Percentiles rank a stretch among this genome's conserved stretches.
Evolutionary conservation across 176 grass and related monocot species (phyloP).

Genomic region (Hordeum marinum): DNA sequence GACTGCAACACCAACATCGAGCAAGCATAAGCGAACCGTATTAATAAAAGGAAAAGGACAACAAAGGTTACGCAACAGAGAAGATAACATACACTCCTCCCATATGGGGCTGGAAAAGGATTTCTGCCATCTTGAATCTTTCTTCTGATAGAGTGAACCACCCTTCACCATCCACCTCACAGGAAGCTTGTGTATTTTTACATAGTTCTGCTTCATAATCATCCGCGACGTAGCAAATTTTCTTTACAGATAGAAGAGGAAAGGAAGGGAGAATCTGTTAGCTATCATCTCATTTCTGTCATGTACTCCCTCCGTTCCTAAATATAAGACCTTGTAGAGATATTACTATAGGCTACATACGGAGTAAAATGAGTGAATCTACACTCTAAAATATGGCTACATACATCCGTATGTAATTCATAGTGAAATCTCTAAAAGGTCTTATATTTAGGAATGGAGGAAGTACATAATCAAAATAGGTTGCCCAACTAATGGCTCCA

Average conservation of each 20-base stretch:
- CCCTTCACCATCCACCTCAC: constrained; percentile 76
- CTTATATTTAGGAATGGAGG: too few relatives aligned
- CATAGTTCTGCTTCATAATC: constrained; percentile 79
- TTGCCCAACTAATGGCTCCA: neutral
- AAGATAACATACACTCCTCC: constrained; percentile 57
- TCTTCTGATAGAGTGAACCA: constrained; percentile 79
- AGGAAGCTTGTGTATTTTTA: constrained; percentile 68
- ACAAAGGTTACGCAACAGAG: neutral
- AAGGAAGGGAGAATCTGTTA: constrained; percentile 3
- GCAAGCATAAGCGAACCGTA: constrained; percentile 3
- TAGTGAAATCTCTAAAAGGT: too few relatives aligned
- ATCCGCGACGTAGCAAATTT: constrained; percentile 79
- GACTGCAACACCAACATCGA: constrained; percentile 48
- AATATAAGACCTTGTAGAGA: too few relatives aligned
- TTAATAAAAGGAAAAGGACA: constrained; percentile 9
- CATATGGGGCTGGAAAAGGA: constrained; percentile 88
- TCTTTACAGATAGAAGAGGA: constrained; percentile 53
- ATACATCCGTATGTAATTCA: too few relatives aligned
- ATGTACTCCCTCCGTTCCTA: too few relatives aligned
- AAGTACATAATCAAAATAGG: neutral
- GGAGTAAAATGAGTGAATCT: too few relatives aligned
- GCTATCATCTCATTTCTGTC: neutral
- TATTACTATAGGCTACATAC: too few relatives aligned
- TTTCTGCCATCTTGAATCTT: constrained; percentile 73
- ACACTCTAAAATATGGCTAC: too few relatives aligned